Evolutionary conservation across 495 filamentous ascomycete genomes (phyloP).

Genomic region (Aspergillus sparsus): DNA sequence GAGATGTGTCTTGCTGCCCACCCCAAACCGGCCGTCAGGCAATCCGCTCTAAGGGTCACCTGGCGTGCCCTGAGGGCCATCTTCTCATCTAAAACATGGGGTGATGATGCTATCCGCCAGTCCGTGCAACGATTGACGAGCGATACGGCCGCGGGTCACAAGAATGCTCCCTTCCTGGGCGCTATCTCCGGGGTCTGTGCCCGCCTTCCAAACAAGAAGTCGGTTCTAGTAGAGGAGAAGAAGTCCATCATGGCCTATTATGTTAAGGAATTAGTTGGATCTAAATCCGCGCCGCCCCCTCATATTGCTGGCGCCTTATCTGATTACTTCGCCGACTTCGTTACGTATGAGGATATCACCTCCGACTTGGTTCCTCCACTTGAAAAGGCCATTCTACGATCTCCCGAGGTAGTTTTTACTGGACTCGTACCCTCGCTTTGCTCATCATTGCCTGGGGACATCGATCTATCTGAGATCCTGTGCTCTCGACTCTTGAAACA

Average conservation of each 20-base stretch:
- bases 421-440: slow-evolving; percentile 73
- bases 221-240: slow-evolving; percentile 63
- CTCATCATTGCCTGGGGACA: slow-evolving; percentile 59
- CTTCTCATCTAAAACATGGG: slow-evolving; percentile 58
- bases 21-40: slow-evolving; percentile 57
- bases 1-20: slow-evolving; percentile 71
- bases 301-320: slow-evolving; percentile 71
- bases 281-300: slow-evolving; percentile 64
- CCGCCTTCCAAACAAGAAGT: slow-evolving; percentile 59
- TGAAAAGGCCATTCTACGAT: slow-evolving; percentile 83
- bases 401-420: slow-evolving; percentile 84
- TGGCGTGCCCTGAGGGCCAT: slow-evolving; percentile 71
- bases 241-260: slow-evolving; percentile 76
- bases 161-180: slow-evolving; percentile 75
- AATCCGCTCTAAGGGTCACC: slow-evolving; percentile 69
- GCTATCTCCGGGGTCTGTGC: slow-evolving; percentile 83
- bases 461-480: slow-evolving; percentile 78
- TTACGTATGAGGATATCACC: slow-evolving; percentile 71
- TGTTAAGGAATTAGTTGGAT: slow-evolving; percentile 79
- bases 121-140: slow-evolving; percentile 65
- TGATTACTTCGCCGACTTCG: slow-evolving; percentile 82
- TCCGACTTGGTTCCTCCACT: slow-evolving; percentile 76
- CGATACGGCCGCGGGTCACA: slow-evolving; percentile 60
- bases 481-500: slow-evolving; percentile 75
- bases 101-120: slow-evolving; percentile 60